Evolutionary conservation across 768 basidiomycete species (phyloP).

Genomic region (Cystoderma amianthinum): DNA sequence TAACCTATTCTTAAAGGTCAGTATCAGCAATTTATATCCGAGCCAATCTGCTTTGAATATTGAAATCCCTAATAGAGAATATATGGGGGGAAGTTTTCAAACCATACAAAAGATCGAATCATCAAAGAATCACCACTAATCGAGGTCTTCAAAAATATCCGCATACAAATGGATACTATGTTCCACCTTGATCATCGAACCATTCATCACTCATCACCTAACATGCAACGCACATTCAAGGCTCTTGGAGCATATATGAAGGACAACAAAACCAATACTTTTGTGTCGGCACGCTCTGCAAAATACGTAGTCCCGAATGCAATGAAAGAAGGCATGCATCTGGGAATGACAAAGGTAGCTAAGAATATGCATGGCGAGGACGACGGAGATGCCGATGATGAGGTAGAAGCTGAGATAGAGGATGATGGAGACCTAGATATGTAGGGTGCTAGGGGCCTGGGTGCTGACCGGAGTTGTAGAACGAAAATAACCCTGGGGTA

Average conservation of each 20-base stretch:
- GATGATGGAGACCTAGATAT: background rate
- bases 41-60: too few relatives aligned
- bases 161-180: constrained; percentile 14
- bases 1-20: too few relatives aligned
- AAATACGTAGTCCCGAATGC: constrained; percentile 10
- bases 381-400: constrained; percentile 1
- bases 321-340: constrained; percentile 6
- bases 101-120: too few relatives aligned
- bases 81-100: too few relatives aligned
- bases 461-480: too few relatives aligned
- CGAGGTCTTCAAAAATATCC: too few relatives aligned
- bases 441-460: background rate
- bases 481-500: too few relatives aligned
- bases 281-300: constrained; percentile 6
- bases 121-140: too few relatives aligned
- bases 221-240: constrained; percentile 17
- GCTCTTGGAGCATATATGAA: constrained; percentile 9
- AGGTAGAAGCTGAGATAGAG: background rate
- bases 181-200: constrained; percentile 17
- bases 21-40: too few relatives aligned
- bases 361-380: constrained; percentile 1
- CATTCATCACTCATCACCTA: constrained; percentile 15
- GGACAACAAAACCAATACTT: constrained; percentile 7
- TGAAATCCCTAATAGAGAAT: too few relatives aligned
- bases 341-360: constrained; percentile 1